Conservation (phyloP, 2,329 filamentous ascomycete genomes). For the Lasiodiplodia citricola region DNA sequence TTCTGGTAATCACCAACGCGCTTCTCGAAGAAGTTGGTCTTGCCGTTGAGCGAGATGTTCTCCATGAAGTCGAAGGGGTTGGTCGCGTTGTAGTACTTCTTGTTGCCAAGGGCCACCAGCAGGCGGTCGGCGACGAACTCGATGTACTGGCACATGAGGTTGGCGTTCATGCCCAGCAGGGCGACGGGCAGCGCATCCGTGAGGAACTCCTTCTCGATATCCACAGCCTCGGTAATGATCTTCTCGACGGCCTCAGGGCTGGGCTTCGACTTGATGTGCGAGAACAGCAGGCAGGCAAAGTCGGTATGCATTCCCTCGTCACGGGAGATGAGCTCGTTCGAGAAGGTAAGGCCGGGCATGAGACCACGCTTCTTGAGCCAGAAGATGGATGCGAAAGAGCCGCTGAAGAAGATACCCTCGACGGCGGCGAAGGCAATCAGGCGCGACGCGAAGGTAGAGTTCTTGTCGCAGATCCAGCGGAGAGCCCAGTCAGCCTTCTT, state of each 20-base stretch:
- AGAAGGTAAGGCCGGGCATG: conserved; percentile 98
- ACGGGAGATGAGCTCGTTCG: conserved; percentile 99
- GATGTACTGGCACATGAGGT: conserved; percentile 99
- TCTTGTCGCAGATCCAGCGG: conserved; percentile 89
- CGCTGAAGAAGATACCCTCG: conserved; percentile 99
- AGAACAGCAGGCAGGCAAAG: conserved; percentile 97
- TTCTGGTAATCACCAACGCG: conserved; percentile 99
- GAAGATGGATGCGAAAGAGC: conserved; percentile 98
- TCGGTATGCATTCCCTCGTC: conserved; percentile 99
- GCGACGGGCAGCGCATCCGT: conserved; percentile 92
- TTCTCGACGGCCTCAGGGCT: conserved; percentile 78
- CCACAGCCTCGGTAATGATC: conserved; percentile 93
- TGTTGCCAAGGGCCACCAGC: conserved; percentile 88
- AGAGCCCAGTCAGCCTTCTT: conserved; percentile 99
- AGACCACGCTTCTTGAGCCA: conserved; percentile 99
- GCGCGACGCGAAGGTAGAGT: conserved; percentile 93
- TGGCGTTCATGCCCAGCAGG: conserved; percentile 96
- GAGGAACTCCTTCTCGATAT: conserved; percentile 96
- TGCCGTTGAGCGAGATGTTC: conserved; percentile 97
- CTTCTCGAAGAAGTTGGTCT: conserved; percentile 99
- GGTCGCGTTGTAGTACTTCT: conserved; percentile 87
- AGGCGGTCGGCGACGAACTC: conserved; percentile 98
- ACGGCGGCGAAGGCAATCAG: conserved; percentile 96
- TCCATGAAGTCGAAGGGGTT: conserved; percentile 99
- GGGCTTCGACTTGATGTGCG: conserved; percentile 93